Evolutionary conservation across 495 filamentous ascomycete genomes (phyloP).

Genomic region (Penicillium subrubescens): DNA sequence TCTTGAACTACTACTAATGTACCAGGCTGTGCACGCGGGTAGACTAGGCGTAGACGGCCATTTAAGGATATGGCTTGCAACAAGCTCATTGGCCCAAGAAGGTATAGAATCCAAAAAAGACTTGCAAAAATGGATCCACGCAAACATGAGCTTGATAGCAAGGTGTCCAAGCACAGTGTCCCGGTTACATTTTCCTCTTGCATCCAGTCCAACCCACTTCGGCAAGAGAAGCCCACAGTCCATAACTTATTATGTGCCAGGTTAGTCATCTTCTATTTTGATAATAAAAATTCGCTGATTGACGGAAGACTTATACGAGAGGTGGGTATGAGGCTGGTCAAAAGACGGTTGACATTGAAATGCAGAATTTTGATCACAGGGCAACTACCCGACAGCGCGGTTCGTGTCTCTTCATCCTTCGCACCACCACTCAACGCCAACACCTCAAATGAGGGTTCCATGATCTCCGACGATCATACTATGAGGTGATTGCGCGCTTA

Average conservation of each 20-base stretch:
- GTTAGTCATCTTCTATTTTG: background rate
- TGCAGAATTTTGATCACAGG: background rate
- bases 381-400: background rate
- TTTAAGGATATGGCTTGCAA: background rate
- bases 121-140: background rate
- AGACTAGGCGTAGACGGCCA: background rate
- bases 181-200: background rate
- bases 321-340: background rate
- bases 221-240: background rate
- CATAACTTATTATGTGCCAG: background rate
- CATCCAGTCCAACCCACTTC: background rate
- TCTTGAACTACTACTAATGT: background rate
- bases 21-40: background rate
- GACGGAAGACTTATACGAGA: background rate
- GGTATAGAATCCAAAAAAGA: background rate
- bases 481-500: slow-evolving; percentile 12
- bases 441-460: slow-evolving; percentile 9
- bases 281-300: background rate
- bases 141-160: slow-evolving; percentile 1
- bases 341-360: background rate
- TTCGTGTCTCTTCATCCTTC: background rate
- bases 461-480: slow-evolving; percentile 7
- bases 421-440: background rate
- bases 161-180: background rate
- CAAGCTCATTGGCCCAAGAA: background rate